phyloP scores from a whole-genome alignment of 352 stramenopile genomes.

The Phytophthora megakarya region DNA sequence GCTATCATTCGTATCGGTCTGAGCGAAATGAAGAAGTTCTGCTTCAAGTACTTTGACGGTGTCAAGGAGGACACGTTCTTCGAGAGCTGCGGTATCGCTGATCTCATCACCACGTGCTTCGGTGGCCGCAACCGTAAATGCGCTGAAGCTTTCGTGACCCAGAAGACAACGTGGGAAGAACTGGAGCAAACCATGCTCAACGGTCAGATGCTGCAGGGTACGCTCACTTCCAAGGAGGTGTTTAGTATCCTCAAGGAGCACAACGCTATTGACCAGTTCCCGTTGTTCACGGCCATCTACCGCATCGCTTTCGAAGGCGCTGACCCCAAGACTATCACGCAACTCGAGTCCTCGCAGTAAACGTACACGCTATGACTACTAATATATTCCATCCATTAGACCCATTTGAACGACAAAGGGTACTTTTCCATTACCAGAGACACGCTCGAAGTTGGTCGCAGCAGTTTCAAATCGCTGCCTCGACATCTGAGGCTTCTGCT shows the following conservation, averaged over 20 bases:
- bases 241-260: slow-evolving; percentile 90
- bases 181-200: slow-evolving; percentile 96
- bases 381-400: slow-evolving; percentile 32
- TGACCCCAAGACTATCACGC: slow-evolving; percentile 81
- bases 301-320: slow-evolving; percentile 92
- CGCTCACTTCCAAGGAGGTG: slow-evolving; percentile 94
- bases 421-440: slow-evolving; percentile 13
- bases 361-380: slow-evolving; percentile 10
- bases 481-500: background rate
- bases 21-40: slow-evolving; percentile 95
- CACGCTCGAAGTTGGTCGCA: slow-evolving; percentile 1
- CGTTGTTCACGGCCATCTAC: slow-evolving; percentile 92
- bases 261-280: slow-evolving; percentile 87
- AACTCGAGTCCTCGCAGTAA: slow-evolving; percentile 44
- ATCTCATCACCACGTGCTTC: slow-evolving; percentile 99
- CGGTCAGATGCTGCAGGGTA: slow-evolving; percentile 98
- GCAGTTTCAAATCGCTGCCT: slow-evolving; percentile 23
- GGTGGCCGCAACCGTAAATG: slow-evolving; percentile 97
- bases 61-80: slow-evolving; percentile 95
- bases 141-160: slow-evolving; percentile 93
- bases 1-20: slow-evolving; percentile 95
- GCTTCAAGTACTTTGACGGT: slow-evolving; percentile 94
- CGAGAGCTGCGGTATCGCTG: slow-evolving; percentile 96
- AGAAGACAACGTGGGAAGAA: slow-evolving; percentile 83
- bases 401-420: slow-evolving; percentile 1